Evolutionary conservation across 2,329 filamentous ascomycete species (phyloP).

Genomic region (Gnomoniopsis sp.): DNA sequence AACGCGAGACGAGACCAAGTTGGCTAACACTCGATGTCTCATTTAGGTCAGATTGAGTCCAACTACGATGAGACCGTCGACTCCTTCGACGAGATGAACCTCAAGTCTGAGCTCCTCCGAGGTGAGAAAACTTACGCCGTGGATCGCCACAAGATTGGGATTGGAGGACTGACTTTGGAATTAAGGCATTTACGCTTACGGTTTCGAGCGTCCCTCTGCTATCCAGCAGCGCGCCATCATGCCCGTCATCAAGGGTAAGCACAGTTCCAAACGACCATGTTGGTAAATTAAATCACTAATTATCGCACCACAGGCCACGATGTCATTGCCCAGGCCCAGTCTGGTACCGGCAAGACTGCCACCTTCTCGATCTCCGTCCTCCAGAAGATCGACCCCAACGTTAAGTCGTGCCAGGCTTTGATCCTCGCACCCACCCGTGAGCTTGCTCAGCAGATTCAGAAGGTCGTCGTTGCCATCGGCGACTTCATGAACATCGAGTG

Average conservation of each 20-base stretch:
- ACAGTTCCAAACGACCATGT: neutral
- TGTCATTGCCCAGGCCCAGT: conserved; percentile 99
- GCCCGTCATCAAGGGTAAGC: conserved; percentile 97
- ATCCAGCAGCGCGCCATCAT: conserved; percentile 99
- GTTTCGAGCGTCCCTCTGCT: conserved; percentile 99
- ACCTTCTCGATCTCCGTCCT: conserved; percentile 96
- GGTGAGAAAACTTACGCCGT: conserved; percentile 48
- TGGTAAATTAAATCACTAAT: conserved; percentile 14
- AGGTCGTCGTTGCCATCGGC: conserved; percentile 97
- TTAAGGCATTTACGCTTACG: conserved; percentile 93
- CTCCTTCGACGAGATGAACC: conserved; percentile 97
- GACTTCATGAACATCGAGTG: conserved; percentile 99
- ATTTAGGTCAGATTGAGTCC: conserved; percentile 94
- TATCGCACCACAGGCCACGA: conserved; percentile 67
- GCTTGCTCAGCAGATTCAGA: conserved; percentile 96
- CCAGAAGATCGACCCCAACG: conserved; percentile 90
- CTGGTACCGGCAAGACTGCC: conserved; percentile 93
- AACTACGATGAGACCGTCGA: conserved; percentile 99
- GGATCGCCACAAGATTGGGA: conserved; percentile 16
- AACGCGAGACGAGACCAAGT: neutral
- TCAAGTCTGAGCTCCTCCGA: conserved; percentile 96
- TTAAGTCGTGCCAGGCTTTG: conserved; percentile 89
- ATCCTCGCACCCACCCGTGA: conserved; percentile 95
- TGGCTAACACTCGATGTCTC: conserved; percentile 10
- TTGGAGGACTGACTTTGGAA: conserved; percentile 22